Base-by-base conservation (phyloP, 2,329 filamentous ascomycete genomes). In the Incumbomyces delicatus region DNA sequence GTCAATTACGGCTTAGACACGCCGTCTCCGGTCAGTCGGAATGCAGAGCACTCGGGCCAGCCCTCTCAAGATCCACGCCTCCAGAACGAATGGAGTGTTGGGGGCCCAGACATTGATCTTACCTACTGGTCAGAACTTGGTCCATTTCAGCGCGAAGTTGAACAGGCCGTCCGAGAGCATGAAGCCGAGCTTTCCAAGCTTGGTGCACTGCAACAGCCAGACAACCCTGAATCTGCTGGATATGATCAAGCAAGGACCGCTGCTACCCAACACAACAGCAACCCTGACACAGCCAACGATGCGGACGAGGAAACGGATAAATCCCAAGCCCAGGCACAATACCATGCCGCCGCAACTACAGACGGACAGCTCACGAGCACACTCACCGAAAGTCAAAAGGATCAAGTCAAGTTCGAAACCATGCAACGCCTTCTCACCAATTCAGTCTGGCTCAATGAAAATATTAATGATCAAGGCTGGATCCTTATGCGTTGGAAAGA, bases 401-500 rank as follows among this genome's bases (percentile, higher is more conserved):
- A 30, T 17, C 32, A 45, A 12, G 4, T 45, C 12, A 45, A 45
- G 30, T 13, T 45, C 17, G 27, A 34, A 13, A 45, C 34, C 4
- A 45, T 45, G 42, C 22, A 36, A 10, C 18, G 33, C 20, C 42
- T 45, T 6, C 42, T 45, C 33, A 29, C 17, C 14, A 22, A 45
- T 20, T 37, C 45, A 5, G 52, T 42, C 42, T 57, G 56, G 56
- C 46, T 57, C 11, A 47, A 50, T 30, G 50, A 57, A 36, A 53
- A 55, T 17, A 29, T 56, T 36, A 47, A 39, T 70, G 46, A 62
- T 61, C 14, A 61, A 63, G 47, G 64, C 66, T 73, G 69, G 69
- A 69, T 73, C 40, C 53, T 73, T 53, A 73, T 73, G 70, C 61
- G 70, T 50, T 73, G 70, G 70, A 73, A 73, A 60, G 70, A 73